phyloP scores from a whole-genome alignment of 2,329 filamentous ascomycete genomes.

The Fusarium papillatum region DNA sequence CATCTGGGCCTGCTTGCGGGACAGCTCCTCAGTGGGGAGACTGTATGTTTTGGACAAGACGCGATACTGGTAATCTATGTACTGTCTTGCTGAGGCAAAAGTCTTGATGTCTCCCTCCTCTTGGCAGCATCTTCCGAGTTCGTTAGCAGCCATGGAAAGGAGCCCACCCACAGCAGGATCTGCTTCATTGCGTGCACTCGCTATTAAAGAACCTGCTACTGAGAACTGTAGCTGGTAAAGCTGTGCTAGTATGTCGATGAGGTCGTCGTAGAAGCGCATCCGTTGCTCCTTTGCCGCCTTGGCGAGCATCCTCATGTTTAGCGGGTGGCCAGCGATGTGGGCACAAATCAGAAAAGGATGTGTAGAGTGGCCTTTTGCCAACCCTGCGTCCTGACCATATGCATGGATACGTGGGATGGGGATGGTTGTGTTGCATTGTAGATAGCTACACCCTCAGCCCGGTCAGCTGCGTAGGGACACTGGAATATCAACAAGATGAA shows the following conservation, averaged over 20 bases:
- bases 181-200: not conserved
- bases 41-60: constrained; percentile 24
- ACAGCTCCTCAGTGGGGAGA: constrained; percentile 12
- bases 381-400: constrained; percentile 13
- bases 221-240: constrained; percentile 21
- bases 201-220: constrained; percentile 23
- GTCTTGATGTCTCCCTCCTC: not conserved
- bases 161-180: constrained; percentile 6
- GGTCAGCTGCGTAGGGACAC: too few species aligned
- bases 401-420: constrained; percentile 24
- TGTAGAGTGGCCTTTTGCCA: constrained; percentile 4
- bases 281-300: constrained; percentile 3
- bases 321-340: constrained; percentile 16
- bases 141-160: constrained; percentile 26
- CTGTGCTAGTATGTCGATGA: constrained; percentile 26
- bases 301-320: not conserved
- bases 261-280: constrained; percentile 18
- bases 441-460: constrained; percentile 9
- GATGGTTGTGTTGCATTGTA: constrained; percentile 20
- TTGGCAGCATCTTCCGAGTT: constrained; percentile 11
- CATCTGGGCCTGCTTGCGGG: constrained; percentile 15
- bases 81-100: not conserved
- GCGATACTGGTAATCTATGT: constrained; percentile 16
- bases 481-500: not conserved
- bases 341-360: constrained; percentile 27